Base-by-base conservation (phyloP, 1,284 basidiomycete genomes). In the Trametes versicolor region DNA sequence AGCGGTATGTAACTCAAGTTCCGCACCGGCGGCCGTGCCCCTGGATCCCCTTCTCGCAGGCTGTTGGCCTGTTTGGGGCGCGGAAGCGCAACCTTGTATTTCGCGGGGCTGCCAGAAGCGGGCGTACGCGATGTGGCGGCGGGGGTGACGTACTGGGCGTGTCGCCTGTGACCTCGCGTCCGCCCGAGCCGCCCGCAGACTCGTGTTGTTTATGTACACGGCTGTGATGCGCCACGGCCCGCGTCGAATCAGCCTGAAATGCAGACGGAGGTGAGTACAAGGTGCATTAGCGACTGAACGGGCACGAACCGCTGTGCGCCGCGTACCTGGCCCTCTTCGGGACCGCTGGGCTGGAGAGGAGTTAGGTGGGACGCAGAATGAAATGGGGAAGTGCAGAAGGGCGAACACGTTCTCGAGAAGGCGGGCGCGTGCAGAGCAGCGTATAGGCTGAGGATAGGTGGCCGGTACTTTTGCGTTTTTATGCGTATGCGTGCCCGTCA, bases 281-380 rank as follows among this genome's bases (percentile, higher is more conserved):
- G 29, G 54, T 39, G 48, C 39, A 56, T 45, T 29, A 52, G 36
- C 27, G 17, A 5, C 45, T 25, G 21, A 27, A 25, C 48, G 48
- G 48, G 23, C 25, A 29, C 15, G 23, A 25, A 13, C 52, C 36
- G 7, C 6, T 10, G 8, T 23, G 19, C 43, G 27, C 13, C 53
- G 53, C 53, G 60, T 62, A 55, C 60, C 60, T 62, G 21, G 25
- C 32, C 51, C 43, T 62, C 23, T 62, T 62, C 61, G 61, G 61
- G 54, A 62, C 61, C 61, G 61, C 54, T n/a, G 27, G n/a, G 12
- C 23, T 21, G 47, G 34, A 36, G 48, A n/a, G 39, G 54, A n/a
- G 36, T 36, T 53, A 55, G 37, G 48, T 43, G 54, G 61, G 10
- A n/a, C 36, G 54, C 55, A 45, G 54, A 13, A 47, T 41, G 47